phyloP scores from a whole-genome alignment of 2,329 filamentous ascomycete genomes.

The Pseudopyricularia javanii region DNA sequence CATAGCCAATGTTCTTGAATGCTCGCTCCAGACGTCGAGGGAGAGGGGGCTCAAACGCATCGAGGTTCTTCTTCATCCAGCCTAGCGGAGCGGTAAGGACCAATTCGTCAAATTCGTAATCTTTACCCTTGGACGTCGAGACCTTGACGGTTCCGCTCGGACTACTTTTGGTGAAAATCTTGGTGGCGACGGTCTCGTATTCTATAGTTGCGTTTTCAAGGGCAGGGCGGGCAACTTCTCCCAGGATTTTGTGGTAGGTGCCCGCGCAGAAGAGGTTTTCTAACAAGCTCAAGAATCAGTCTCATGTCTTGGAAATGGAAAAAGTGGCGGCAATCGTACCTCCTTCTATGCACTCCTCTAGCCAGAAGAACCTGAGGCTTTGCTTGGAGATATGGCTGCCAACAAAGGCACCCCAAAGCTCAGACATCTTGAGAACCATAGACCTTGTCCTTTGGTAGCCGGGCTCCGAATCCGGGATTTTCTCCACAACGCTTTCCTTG shows the following conservation, averaged over 20 bases:
- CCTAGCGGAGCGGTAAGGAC: conserved; percentile 58
- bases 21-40: conserved; percentile 44
- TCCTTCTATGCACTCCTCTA: conserved; percentile 67
- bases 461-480: conserved; percentile 31
- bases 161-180: conserved; percentile 18
- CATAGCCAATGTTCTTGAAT: conserved; percentile 55
- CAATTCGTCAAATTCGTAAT: conserved; percentile 50
- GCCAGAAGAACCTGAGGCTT: conserved; percentile 65
- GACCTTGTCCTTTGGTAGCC: conserved; percentile 26
- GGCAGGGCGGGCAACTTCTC: conserved; percentile 44
- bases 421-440: conserved; percentile 38
- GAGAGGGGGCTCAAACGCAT: conserved; percentile 47
- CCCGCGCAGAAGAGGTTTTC: conserved; percentile 49
- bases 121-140: conserved; percentile 29
- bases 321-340: conserved; percentile 29
- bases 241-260: conserved; percentile 46
- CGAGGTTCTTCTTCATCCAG: conserved; percentile 49
- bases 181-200: conserved; percentile 32
- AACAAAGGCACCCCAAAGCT: conserved; percentile 61
- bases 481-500: conserved; percentile 23
- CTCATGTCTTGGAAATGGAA: background rate
- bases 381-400: conserved; percentile 52
- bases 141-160: conserved; percentile 25
- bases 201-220: conserved; percentile 40
- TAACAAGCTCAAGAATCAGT: conserved; percentile 11